Conservation (phyloP, 148 eudicot species). For the Rhododendron kiyosumense region DNA sequence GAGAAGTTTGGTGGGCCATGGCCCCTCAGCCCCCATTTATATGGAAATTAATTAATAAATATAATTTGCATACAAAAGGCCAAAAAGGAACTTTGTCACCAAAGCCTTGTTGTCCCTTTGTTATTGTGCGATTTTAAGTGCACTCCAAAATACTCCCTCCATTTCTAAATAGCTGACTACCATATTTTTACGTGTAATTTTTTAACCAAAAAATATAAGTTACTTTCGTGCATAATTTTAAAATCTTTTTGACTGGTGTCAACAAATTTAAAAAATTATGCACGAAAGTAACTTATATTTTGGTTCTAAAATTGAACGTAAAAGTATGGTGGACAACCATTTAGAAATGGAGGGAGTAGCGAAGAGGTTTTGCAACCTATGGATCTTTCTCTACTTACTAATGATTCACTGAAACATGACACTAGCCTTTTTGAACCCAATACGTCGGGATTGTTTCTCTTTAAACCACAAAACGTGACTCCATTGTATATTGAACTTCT, state of each 20-base stretch:
- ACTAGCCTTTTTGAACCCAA: neutral
- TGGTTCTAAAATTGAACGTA: no score
- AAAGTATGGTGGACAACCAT: no score
- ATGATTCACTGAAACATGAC: neutral
- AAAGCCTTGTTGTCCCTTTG: constrained; percentile 22
- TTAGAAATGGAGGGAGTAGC: no score
- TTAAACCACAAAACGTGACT: neutral
- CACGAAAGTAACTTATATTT: no score
- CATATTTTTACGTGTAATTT: no score
- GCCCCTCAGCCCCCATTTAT: neutral
- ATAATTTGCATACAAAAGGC: neutral
- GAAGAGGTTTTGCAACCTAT: neutral
- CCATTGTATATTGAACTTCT: neutral
- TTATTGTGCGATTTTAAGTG: neutral
- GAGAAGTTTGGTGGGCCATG: neutral
- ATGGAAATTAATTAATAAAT: neutral
- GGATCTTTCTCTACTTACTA: constrained; percentile 15
- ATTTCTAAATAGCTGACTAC: no score
- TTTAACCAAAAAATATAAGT: no score
- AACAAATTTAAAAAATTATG: no score
- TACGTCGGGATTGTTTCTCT: neutral
- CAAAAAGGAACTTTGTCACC: neutral
- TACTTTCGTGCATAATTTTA: no score
- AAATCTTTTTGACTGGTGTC: no score
- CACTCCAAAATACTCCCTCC: neutral